Evolutionary conservation across 805 yeast genomes (phyloP).

Genomic region (Dipodascus geniculatus): DNA sequence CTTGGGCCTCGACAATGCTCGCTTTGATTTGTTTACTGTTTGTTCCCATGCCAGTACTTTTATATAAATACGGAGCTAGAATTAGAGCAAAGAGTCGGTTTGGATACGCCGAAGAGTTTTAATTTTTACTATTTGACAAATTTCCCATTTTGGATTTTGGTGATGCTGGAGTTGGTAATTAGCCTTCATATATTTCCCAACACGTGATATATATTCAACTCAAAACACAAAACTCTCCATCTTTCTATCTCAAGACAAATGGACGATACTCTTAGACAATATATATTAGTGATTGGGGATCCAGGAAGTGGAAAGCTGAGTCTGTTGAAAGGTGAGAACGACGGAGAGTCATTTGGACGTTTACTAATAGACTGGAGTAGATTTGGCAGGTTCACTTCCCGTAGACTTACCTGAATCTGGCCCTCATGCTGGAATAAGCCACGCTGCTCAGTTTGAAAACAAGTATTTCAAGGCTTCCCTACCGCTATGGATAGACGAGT

Average conservation of each 20-base stretch:
- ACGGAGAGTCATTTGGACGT: background rate
- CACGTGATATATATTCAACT: too few relatives aligned
- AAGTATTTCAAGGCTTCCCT: conserved; percentile 27
- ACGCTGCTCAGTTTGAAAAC: conserved; percentile 16
- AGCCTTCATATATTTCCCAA: too few relatives aligned
- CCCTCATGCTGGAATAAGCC: conserved; percentile 21
- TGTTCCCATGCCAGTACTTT: conserved; percentile 38
- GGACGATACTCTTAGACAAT: background rate
- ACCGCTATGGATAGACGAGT: conserved; percentile 28
- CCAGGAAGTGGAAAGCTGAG: conserved; percentile 26
- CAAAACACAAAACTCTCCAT: background rate
- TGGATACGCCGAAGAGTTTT: conserved; percentile 5
- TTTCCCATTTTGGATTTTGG: background rate
- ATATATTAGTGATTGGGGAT: conserved; percentile 24
- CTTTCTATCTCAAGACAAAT: background rate
- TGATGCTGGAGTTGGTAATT: too few relatives aligned
- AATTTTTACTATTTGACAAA: too few relatives aligned
- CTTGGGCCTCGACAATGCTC: conserved; percentile 59
- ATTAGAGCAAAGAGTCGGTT: conserved; percentile 22
- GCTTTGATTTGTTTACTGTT: conserved; percentile 38
- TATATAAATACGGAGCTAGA: conserved; percentile 31
- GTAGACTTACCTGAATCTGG: conserved; percentile 5
- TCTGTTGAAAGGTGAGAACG: conserved; percentile 18
- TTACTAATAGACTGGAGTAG: conserved; percentile 7
- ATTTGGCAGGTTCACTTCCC: conserved; percentile 21